Percentiles rank a stretch among this genome's conserved stretches.
These are phyloP conservation scores for Phytopythium delawarense DNA, from an alignment of 352 stramenopile species.

Conservation along the genomic window DNA sequence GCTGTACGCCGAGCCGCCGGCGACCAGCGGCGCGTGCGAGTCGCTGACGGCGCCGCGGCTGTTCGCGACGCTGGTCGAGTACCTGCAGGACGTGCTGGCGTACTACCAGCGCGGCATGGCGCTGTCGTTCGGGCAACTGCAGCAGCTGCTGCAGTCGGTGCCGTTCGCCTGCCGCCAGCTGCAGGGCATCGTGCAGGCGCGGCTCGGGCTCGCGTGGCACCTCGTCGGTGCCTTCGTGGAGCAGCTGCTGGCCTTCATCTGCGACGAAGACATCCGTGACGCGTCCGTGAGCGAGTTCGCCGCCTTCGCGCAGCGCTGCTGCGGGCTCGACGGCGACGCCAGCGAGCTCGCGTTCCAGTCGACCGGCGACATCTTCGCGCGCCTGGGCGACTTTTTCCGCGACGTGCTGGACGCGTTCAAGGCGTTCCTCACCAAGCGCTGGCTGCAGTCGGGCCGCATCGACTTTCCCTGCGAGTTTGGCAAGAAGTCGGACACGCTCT, in stretches of 20 bases:
- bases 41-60: conserved; percentile 42
- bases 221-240: conserved; percentile 58
- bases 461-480: conserved; percentile 75
- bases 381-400: conserved; percentile 62
- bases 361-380: conserved; percentile 52
- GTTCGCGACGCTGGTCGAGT: conserved; percentile 45
- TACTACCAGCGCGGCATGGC: conserved; percentile 43
- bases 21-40: conserved; percentile 18
- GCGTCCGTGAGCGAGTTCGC: conserved; percentile 57
- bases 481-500: conserved; percentile 71
- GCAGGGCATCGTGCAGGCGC: conserved; percentile 48
- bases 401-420: conserved; percentile 62
- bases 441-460: conserved; percentile 51
- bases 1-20: conserved; percentile 17
- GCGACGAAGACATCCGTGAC: conserved; percentile 70
- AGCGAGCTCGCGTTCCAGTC: conserved; percentile 9
- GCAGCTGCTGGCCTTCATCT: conserved; percentile 62
- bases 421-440: conserved; percentile 54
- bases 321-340: conserved; percentile 16
- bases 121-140: conserved; percentile 55
- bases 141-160: conserved; percentile 52
- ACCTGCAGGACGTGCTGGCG: conserved; percentile 55
- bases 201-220: conserved; percentile 60
- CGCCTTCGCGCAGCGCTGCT: conserved; percentile 41
- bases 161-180: conserved; percentile 65